Evolutionary conservation across 352 stramenopile species (phyloP).

Genomic region (Pythium plurisporium): DNA sequence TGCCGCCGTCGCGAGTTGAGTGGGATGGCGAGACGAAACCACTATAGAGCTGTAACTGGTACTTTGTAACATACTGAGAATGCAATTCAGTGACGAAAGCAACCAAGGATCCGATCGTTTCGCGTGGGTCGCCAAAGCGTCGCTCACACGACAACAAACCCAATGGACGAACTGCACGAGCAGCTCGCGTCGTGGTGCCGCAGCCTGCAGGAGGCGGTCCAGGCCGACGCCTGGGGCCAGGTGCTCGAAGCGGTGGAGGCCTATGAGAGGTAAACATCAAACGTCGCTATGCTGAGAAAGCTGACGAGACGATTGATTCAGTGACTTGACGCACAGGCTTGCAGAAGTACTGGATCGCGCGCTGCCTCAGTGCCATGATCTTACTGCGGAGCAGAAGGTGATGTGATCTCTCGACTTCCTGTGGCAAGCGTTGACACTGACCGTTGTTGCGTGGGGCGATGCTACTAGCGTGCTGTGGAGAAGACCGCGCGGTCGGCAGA

Average conservation of each 20-base stretch:
- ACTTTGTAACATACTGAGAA: constrained; percentile 4
- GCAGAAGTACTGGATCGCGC: constrained; percentile 32
- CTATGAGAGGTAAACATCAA: constrained; percentile 47
- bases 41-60: not conserved
- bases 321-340: too few relatives aligned
- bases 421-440: too few relatives aligned
- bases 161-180: constrained; percentile 21
- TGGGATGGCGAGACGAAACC: not conserved
- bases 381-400: constrained; percentile 39
- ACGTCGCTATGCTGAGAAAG: not conserved
- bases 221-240: constrained; percentile 66
- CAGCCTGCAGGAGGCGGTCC: constrained; percentile 48
- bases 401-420: too few relatives aligned
- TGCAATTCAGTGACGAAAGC: too few relatives aligned
- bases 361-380: constrained; percentile 34
- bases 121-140: not conserved
- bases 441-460: too few relatives aligned
- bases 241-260: constrained; percentile 73
- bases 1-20: constrained; percentile 9
- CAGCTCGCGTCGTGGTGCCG: constrained; percentile 52
- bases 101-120: constrained; percentile 3
- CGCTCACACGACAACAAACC: not conserved
- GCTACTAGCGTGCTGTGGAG: constrained; percentile 1
- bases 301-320: not conserved
- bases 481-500: constrained; percentile 37